phyloP scores from a whole-genome alignment of 1,284 basidiomycete genomes.

The Naganishia albida region DNA sequence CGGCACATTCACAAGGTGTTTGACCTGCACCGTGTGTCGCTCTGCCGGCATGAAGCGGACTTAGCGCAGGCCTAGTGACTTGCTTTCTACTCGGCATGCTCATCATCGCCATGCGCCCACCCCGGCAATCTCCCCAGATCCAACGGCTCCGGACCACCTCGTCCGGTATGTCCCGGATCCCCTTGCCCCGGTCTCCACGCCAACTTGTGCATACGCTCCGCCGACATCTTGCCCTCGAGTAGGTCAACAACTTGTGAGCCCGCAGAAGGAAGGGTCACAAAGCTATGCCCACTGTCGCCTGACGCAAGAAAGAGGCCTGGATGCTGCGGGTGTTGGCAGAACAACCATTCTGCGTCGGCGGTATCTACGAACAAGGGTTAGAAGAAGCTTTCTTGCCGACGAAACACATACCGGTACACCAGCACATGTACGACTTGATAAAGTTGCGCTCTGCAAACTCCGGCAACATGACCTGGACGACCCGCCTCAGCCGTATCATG shows the following conservation, averaged over 20 bases:
- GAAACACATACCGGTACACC: constrained; percentile 42
- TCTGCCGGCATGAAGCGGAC: no score
- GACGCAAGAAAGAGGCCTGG: constrained; percentile 43
- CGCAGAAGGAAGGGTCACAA: constrained; percentile 54
- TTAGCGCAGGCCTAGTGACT: no score
- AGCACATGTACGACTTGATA: constrained; percentile 47
- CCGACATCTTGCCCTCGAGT: constrained; percentile 45
- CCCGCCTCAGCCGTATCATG: constrained; percentile 35
- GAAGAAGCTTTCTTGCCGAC: not conserved
- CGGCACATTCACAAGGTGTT: no score
- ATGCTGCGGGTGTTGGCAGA: constrained; percentile 45
- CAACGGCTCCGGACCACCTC: constrained; percentile 38
- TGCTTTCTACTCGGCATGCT: constrained; percentile 6
- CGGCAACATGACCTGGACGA: constrained; percentile 45
- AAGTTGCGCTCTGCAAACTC: constrained; percentile 39
- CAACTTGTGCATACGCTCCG: constrained; percentile 40
- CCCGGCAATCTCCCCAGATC: constrained; percentile 43
- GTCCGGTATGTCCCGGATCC: constrained; percentile 36
- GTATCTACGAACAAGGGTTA: constrained; percentile 36
- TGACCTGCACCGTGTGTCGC: no score
- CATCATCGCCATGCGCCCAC: constrained; percentile 42
- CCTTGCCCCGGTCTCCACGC: constrained; percentile 46
- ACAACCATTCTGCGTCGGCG: constrained; percentile 42
- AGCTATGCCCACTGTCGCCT: constrained; percentile 46
- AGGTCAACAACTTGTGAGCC: constrained; percentile 51